These are phyloP conservation scores for Brassica nigra DNA, from an alignment of 345 rosid genomes.

Conservation along the genomic window DNA sequence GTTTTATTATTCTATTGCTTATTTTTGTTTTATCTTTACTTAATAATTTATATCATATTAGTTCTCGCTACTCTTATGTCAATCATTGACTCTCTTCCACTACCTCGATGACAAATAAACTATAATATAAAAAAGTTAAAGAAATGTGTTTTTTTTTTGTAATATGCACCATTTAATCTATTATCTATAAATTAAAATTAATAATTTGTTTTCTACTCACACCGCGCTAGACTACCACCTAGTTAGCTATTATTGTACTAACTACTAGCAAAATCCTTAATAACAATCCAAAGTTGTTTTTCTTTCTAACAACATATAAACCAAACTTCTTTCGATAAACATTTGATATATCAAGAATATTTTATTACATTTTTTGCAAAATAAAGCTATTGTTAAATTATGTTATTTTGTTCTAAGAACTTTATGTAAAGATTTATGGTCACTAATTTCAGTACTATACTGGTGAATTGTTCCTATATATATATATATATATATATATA, in stretches of 20 bases:
- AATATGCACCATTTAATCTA: too few relatives aligned
- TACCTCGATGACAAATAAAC: too few relatives aligned
- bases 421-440: neutral
- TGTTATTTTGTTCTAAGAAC: neutral
- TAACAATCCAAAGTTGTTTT: neutral
- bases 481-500: neutral
- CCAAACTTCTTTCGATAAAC: neutral
- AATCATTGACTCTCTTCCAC: too few relatives aligned
- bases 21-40: too few relatives aligned
- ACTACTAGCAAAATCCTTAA: conserved; percentile 6
- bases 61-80: too few relatives aligned
- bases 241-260: neutral
- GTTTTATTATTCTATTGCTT: too few relatives aligned
- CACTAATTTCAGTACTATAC: neutral
- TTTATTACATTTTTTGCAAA: neutral
- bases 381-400: neutral
- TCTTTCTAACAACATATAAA: neutral
- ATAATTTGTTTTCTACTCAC: too few relatives aligned
- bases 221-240: too few relatives aligned
- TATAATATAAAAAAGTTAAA: too few relatives aligned
- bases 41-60: too few relatives aligned
- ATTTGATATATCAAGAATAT: neutral
- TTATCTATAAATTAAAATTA: too few relatives aligned
- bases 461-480: neutral
- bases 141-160: too few relatives aligned